Evolutionary conservation across 257 asterid genomes (phyloP).

Genomic region (Lavandula angustifolia): DNA sequence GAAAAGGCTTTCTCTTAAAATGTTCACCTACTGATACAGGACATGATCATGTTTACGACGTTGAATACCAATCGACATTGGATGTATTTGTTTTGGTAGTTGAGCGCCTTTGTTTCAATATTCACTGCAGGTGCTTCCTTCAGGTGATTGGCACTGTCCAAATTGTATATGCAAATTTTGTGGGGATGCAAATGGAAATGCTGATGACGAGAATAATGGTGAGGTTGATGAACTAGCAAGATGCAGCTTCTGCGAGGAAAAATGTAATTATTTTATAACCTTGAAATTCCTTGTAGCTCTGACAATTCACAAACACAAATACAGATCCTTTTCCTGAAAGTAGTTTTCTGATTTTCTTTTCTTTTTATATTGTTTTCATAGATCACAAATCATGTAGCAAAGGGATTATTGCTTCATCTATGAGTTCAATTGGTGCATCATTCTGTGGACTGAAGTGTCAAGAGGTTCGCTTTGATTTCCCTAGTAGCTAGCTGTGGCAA

Average conservation of each 20-base stretch:
- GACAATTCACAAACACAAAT: background rate
- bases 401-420: conserved; percentile 42
- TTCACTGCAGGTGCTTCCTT: conserved; percentile 69
- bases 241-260: conserved; percentile 77
- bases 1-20: conserved; percentile 10
- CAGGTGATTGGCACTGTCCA: conserved; percentile 96
- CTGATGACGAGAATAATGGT: conserved; percentile 36
- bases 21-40: conserved; percentile 11
- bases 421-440: conserved; percentile 48
- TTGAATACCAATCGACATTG: conserved; percentile 24
- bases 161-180: conserved; percentile 81
- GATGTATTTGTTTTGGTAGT: conserved; percentile 5
- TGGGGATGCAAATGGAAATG: conserved; percentile 48
- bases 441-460: conserved; percentile 80
- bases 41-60: background rate
- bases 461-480: conserved; percentile 57
- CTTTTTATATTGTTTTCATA: conserved; percentile 34
- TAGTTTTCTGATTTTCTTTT: conserved; percentile 23
- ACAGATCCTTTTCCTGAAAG: background rate
- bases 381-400: conserved; percentile 75
- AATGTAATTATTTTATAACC: conserved; percentile 52
- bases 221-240: conserved; percentile 47
- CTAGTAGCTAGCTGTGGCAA: conserved; percentile 19
- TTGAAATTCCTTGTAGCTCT: conserved; percentile 24
- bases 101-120: conserved; percentile 25